Percentiles rank a stretch among this genome's conserved stretches.
phyloP scores from a whole-genome alignment of 1,139 yeast species.

The Kodamaea ohmeri region DNA sequence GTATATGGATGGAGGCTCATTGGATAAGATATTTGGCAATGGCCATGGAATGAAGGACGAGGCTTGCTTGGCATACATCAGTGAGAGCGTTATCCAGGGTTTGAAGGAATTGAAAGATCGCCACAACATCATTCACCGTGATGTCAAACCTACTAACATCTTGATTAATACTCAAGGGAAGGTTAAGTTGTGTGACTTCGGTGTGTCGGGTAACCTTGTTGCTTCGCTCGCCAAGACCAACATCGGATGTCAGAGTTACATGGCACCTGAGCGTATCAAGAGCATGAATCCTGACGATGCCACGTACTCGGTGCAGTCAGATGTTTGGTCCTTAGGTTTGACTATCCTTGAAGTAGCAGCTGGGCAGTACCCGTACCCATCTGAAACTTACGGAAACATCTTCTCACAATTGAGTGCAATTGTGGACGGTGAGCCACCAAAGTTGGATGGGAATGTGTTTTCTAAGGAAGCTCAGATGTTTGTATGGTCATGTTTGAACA shows the following conservation, averaged over 20 bases:
- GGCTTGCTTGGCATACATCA: slow-evolving; percentile 69
- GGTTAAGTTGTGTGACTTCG: slow-evolving; percentile 93
- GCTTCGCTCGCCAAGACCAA: slow-evolving; percentile 95
- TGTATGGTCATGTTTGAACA: slow-evolving; percentile 75
- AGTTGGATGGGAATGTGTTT: slow-evolving; percentile 51
- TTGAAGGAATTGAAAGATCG: slow-evolving; percentile 77
- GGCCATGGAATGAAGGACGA: slow-evolving; percentile 78
- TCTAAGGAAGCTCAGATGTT: slow-evolving; percentile 79
- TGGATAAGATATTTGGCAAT: slow-evolving; percentile 76
- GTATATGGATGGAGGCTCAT: slow-evolving; percentile 95
- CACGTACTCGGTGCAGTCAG: slow-evolving; percentile 91
- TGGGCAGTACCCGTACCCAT: slow-evolving; percentile 93
- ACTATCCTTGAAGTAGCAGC: slow-evolving; percentile 85
- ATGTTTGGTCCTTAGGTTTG: slow-evolving; percentile 93
- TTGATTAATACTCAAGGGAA: slow-evolving; percentile 78
- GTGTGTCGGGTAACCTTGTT: slow-evolving; percentile 92
- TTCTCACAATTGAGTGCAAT: slow-evolving; percentile 93
- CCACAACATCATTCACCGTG: slow-evolving; percentile 93
- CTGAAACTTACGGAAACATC: slow-evolving; percentile 86
- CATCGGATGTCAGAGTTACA: slow-evolving; percentile 96
- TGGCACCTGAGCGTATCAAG: slow-evolving; percentile 98
- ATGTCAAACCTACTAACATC: slow-evolving; percentile 95
- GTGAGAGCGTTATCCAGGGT: slow-evolving; percentile 81
- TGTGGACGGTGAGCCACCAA: slow-evolving; percentile 95
- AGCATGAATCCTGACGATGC: slow-evolving; percentile 56